Percentiles rank a stretch among this genome's conserved stretches.
phyloP scores from a whole-genome alignment of 139 green algal genomes.

The Spirogloea muscicola region DNA sequence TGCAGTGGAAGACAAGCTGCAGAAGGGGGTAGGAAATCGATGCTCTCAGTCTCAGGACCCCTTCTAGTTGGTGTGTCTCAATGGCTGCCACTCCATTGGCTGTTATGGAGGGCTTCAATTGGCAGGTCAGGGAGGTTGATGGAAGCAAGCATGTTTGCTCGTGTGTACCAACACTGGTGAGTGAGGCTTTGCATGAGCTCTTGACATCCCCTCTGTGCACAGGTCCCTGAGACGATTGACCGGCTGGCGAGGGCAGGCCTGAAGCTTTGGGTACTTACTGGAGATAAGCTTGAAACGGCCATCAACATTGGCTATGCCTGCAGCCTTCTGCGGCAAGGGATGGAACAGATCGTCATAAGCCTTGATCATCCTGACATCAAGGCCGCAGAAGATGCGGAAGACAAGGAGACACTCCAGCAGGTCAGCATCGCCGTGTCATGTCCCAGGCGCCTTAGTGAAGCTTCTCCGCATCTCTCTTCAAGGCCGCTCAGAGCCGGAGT shows the following conservation, averaged over 20 bases:
- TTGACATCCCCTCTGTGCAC: constrained; percentile 33
- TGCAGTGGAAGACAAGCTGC: constrained; percentile 97
- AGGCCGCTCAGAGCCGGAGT: too few species aligned
- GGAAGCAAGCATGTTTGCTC: too few species aligned
- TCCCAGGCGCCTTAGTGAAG: too few species aligned
- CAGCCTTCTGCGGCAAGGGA: constrained; percentile 23
- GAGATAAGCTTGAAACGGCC: constrained; percentile 69
- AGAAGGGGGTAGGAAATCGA: constrained; percentile 84
- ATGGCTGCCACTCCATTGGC: too few species aligned
- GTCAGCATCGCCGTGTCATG: too few species aligned
- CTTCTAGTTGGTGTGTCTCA: too few species aligned
- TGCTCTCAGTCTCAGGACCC: too few species aligned
- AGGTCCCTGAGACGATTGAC: constrained; percentile 67
- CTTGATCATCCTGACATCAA: constrained; percentile 31
- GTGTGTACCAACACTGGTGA: too few species aligned
- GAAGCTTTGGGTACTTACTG: constrained; percentile 65
- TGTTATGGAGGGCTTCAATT: too few species aligned
- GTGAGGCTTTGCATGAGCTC: constrained; percentile 76
- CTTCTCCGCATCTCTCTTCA: too few species aligned
- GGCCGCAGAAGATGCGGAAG: constrained; percentile 14
- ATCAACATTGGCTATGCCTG: constrained; percentile 63
- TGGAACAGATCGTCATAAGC: constrained; percentile 20
- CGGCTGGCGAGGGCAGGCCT: constrained; percentile 54
- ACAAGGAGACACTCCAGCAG: constrained; percentile 15
- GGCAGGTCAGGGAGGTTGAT: too few species aligned